Conservation (phyloP, 1,284 basidiomycete species). For the Pyrrhoderma noxium region DNA sequence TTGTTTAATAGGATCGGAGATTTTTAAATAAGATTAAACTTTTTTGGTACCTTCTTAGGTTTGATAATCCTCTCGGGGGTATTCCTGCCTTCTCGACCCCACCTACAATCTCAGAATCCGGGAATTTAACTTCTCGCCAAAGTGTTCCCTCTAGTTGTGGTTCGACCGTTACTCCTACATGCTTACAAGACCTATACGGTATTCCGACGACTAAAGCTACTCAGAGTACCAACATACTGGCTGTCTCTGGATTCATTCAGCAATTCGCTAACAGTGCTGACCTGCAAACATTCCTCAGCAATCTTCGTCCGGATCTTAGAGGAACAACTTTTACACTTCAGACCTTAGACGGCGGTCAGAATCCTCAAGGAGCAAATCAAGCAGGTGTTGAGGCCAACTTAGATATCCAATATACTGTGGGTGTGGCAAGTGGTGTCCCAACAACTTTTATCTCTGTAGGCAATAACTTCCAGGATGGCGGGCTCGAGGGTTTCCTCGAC, state of each 20-base stretch:
- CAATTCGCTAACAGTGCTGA: conserved; percentile 21
- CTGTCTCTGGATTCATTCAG: conserved; percentile 21
- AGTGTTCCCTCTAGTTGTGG: conserved; percentile 17
- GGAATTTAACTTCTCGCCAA: conserved; percentile 8
- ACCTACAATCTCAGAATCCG: not conserved
- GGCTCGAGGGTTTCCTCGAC: conserved; percentile 27
- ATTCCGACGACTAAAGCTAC: conserved; percentile 20
- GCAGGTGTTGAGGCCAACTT: conserved; percentile 29
- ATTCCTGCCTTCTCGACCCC: conserved; percentile 15
- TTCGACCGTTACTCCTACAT: conserved; percentile 17
- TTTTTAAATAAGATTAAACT: not conserved
- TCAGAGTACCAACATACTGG: conserved; percentile 17
- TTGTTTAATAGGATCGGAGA: not conserved
- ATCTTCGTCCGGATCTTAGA: conserved; percentile 19
- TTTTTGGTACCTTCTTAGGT: conserved; percentile 2
- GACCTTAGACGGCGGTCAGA: conserved; percentile 21
- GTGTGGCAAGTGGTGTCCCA: conserved; percentile 22
- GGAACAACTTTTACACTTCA: conserved; percentile 17
- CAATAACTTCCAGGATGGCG: conserved; percentile 17
- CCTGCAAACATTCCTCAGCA: conserved; percentile 16
- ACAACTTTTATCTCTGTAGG: conserved; percentile 23
- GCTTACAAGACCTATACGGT: conserved; percentile 20
- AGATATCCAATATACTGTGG: conserved; percentile 34
- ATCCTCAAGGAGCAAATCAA: conserved; percentile 19
- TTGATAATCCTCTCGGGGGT: conserved; percentile 12